A percentile compares a stretch with the other conserved stretches of the same genome.
Conservation (phyloP, 2,329 filamentous ascomycete genomes). For the Fusarium phyllophilum region DNA sequence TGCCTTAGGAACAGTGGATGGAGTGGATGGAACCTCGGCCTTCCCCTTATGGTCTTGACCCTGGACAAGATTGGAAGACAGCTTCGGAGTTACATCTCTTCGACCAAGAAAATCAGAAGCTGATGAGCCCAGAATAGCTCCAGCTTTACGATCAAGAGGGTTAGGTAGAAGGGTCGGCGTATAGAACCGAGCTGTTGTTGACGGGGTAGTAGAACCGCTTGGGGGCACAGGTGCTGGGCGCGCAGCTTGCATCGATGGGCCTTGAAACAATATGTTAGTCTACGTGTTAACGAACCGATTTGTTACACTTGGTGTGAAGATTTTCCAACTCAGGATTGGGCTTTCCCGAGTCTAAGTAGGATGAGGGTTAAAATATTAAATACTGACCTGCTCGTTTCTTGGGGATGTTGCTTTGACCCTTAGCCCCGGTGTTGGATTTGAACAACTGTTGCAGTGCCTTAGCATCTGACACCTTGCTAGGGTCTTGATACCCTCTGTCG, state of each 20-base stretch:
- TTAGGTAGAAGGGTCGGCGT: slow-evolving; percentile 11
- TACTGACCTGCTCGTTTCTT: slow-evolving; percentile 25
- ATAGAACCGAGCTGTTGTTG: slow-evolving; percentile 37
- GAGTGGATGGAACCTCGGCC: background rate
- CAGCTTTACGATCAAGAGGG: slow-evolving; percentile 13
- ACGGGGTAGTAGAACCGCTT: slow-evolving; percentile 2
- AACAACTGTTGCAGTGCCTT: slow-evolving; percentile 43
- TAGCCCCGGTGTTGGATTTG: background rate
- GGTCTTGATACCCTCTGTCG: slow-evolving; percentile 39
- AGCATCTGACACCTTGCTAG: slow-evolving; percentile 43
- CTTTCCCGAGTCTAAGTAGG: background rate
- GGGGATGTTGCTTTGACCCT: slow-evolving; percentile 1
- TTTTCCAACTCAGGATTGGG: background rate
- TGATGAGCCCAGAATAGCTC: slow-evolving; percentile 34
- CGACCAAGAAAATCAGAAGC: slow-evolving; percentile 39
- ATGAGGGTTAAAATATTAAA: background rate
- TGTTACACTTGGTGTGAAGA: background rate
- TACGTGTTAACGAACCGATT: background rate
- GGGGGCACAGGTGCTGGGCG: background rate
- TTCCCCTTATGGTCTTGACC: background rate
- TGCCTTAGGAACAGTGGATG: background rate
- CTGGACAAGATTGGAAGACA: background rate
- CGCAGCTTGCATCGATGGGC: background rate
- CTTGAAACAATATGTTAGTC: slow-evolving; percentile 9
- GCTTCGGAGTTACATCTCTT: slow-evolving; percentile 4